phyloP scores from a whole-genome alignment of 1,139 yeast genomes.

The Magnusiomyces suaveolens region DNA sequence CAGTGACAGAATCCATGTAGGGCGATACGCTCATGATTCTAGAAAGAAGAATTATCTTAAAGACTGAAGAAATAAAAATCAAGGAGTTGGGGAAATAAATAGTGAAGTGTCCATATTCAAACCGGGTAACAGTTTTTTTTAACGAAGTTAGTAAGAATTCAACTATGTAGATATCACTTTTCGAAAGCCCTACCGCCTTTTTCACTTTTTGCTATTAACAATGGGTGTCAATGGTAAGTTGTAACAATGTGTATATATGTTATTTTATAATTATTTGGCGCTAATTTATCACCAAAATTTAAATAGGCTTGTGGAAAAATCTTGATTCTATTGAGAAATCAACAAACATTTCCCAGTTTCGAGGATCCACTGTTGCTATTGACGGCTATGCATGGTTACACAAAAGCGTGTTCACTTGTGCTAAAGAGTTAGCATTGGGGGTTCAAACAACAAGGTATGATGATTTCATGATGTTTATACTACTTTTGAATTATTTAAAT shows the following conservation, averaged over 20 bases:
- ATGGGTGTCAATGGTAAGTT: slow-evolving; percentile 1
- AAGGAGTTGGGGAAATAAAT: neutral
- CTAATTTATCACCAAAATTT: no score
- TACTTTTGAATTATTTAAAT: no score
- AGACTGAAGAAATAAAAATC: neutral
- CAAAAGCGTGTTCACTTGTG: slow-evolving; percentile 72
- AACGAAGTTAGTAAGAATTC: neutral
- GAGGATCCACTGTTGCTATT: slow-evolving; percentile 75
- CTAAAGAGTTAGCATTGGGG: slow-evolving; percentile 69
- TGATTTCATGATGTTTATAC: no score
- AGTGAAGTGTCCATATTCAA: neutral
- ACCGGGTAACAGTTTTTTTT: neutral
- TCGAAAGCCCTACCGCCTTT: no score
- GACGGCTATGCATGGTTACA: slow-evolving; percentile 98
- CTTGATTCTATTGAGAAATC: neutral
- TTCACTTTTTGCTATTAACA: neutral
- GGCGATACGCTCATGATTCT: neutral
- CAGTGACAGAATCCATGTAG: neutral
- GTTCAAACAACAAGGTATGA: slow-evolving; percentile 56
- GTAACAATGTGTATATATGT: neutral
- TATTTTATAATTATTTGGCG: no score
- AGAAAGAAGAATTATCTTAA: neutral
- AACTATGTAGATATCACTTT: no score
- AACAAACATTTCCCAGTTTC: slow-evolving; percentile 44
- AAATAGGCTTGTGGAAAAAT: neutral